phyloP scores from a whole-genome alignment of 2,329 filamentous ascomycete genomes.

The Fusarium sp. region DNA sequence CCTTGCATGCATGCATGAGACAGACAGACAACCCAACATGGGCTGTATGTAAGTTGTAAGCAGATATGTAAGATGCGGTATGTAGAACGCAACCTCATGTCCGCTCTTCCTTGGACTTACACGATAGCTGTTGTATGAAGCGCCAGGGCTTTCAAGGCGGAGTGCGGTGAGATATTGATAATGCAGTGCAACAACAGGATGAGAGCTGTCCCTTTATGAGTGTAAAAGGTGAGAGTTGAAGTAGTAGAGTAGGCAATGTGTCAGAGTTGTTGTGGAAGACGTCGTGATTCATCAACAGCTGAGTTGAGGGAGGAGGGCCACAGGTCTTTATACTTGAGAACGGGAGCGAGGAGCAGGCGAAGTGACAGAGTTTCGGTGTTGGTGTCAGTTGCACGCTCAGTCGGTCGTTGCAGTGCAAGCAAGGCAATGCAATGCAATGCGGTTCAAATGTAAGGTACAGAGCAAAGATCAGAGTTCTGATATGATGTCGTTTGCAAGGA shows the following conservation, averaged over 20 bases:
- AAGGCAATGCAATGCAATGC: neutral
- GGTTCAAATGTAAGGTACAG: conserved; percentile 3
- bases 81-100: conserved; percentile 11
- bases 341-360: conserved; percentile 4
- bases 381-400: conserved; percentile 10
- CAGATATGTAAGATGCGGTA: conserved; percentile 10
- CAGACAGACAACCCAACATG: conserved; percentile 18
- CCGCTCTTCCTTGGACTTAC: conserved; percentile 24
- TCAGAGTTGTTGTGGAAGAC: conserved; percentile 6
- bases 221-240: neutral
- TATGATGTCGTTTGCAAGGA: conserved; percentile 36
- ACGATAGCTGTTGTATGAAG: neutral
- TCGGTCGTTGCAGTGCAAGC: neutral
- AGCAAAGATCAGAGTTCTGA: conserved; percentile 12
- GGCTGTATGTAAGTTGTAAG: conserved; percentile 4
- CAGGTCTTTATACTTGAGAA: conserved; percentile 32
- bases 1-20: conserved; percentile 31
- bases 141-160: neutral
- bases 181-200: conserved; percentile 1
- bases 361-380: neutral
- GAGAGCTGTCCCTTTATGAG: neutral
- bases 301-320: conserved; percentile 1
- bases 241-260: neutral
- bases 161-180: conserved; percentile 7
- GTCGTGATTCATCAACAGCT: neutral